Evolutionary conservation across 805 yeast genomes (phyloP), one percentile per base, ranked within the genome.

Genomic region (Candida krabiensis): DNA sequence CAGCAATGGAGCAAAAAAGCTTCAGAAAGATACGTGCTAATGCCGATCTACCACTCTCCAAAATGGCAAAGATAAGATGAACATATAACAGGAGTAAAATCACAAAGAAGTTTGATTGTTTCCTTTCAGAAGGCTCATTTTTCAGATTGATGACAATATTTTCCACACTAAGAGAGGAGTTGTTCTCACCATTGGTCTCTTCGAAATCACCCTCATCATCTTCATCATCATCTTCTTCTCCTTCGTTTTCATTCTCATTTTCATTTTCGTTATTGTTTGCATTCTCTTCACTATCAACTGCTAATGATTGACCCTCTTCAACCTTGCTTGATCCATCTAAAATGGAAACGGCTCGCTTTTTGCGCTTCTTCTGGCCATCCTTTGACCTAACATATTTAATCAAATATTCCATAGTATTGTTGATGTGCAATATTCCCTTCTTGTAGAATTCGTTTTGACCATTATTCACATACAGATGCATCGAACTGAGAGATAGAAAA

Each of bases 31-130:
- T 67, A 15, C 81, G 55, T 2, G 74, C 64, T 34, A 75, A 57
- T 7, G 79, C 74, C 17, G 79, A 71, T 44, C 76, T 60, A 3
- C 82, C 83, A 27, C 73, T 69, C 41, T 77, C 81, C 13, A 77
- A 53, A 16, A 77, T 70, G 4, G 77, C 73, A 56, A 75, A 77
- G 12, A 75, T 49, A 21, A 75, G 57, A 47, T 77, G 81, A 16
- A 77, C 81, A 48, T 76, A 77, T 9, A 77, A 65, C 44, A 77
- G 57, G 9, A 77, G 60, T 36, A 77, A 55, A 8, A 77, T 75
- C 7, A 75, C 79, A 45, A 69, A 67, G 41, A 68, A 67, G 38
- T 67, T 66, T 1, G 70, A 55, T 33, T 64, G 59, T 33, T 66
- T 66, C 33, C 66, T 59, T 5, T 64, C 58, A n/a, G 47, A 32